A percentile compares a stretch with the other conserved stretches of the same genome.
Evolutionary conservation across 495 filamentous ascomycete genomes (phyloP).

Genomic region (Aspergillus nidulans): DNA sequence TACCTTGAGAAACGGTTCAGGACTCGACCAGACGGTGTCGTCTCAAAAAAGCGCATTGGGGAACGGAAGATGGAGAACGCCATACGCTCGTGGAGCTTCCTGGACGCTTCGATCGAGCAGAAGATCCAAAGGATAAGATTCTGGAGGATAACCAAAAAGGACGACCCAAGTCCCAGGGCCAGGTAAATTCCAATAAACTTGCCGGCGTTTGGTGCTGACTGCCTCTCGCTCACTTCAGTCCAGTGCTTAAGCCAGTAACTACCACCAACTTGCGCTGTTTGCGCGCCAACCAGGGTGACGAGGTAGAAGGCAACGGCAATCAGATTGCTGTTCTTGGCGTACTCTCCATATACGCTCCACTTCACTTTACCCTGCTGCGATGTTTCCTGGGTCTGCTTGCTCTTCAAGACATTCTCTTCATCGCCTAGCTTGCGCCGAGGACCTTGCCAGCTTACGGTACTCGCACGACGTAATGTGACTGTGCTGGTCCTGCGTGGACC

Average conservation of each 20-base stretch:
- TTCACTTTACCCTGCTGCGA: slow-evolving; percentile 95
- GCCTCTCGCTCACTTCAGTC: slow-evolving; percentile 70
- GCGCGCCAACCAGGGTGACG: slow-evolving; percentile 67
- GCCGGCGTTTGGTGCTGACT: slow-evolving; percentile 66
- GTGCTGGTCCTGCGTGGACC: slow-evolving; percentile 60
- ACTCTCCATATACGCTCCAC: slow-evolving; percentile 84
- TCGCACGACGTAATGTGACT: slow-evolving; percentile 79
- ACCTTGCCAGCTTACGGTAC: slow-evolving; percentile 83
- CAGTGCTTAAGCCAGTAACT: slow-evolving; percentile 92
- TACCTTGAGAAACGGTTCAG: slow-evolving; percentile 94
- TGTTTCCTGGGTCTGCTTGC: slow-evolving; percentile 79
- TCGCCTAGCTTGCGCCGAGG: slow-evolving; percentile 78
- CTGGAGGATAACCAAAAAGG: slow-evolving; percentile 81
- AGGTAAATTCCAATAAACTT: slow-evolving; percentile 95
- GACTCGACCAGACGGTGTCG: slow-evolving; percentile 94
- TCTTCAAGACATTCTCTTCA: slow-evolving; percentile 74
- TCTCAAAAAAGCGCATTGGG: slow-evolving; percentile 99
- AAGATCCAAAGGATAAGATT: slow-evolving; percentile 98
- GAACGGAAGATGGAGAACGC: slow-evolving; percentile 96
- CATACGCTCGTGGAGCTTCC: slow-evolving; percentile 97
- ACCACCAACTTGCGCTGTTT: slow-evolving; percentile 74
- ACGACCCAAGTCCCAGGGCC: slow-evolving; percentile 85
- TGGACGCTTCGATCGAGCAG: slow-evolving; percentile 96
- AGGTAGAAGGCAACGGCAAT: slow-evolving; percentile 79
- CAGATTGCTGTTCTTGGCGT: slow-evolving; percentile 90